Evolutionary conservation across 768 basidiomycete genomes (phyloP).

Genomic region (Tricholoma flavovirens): DNA sequence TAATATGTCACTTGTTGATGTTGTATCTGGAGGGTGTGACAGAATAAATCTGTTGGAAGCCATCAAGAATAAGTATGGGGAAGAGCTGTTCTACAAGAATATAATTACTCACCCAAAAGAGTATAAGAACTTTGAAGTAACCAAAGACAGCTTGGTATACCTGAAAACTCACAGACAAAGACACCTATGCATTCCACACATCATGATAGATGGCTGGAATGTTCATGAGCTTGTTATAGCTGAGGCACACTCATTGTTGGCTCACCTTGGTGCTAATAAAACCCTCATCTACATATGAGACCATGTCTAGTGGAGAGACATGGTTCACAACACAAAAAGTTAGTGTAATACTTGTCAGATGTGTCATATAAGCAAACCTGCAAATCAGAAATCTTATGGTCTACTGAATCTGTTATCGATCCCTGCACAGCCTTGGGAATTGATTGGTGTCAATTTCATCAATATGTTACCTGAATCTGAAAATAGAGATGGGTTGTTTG

Average conservation of each 20-base stretch:
- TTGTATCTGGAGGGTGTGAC: slow-evolving; percentile 1
- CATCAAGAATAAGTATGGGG: slow-evolving; percentile 9
- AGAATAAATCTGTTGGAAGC: slow-evolving; percentile 2
- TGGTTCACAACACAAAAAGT: too few relatives aligned
- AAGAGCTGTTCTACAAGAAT: slow-evolving; percentile 10
- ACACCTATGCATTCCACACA: too few relatives aligned
- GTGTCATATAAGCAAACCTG: too few relatives aligned
- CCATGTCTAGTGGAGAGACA: slow-evolving; percentile 1
- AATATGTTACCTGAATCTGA: slow-evolving; percentile 14
- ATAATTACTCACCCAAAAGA: neutral
- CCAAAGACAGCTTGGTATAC: too few relatives aligned
- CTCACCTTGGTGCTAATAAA: too few relatives aligned
- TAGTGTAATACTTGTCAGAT: too few relatives aligned
- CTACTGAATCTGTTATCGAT: neutral
- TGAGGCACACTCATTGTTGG: too few relatives aligned
- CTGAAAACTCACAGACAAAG: too few relatives aligned
- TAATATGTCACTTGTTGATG: neutral
- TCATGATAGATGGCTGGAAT: too few relatives aligned
- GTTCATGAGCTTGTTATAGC: too few relatives aligned
- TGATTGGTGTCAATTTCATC: slow-evolving; percentile 11
- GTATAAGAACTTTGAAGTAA: too few relatives aligned
- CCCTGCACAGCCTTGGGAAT: slow-evolving; percentile 9
- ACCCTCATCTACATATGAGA: neutral
- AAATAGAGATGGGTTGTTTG: slow-evolving; percentile 8
- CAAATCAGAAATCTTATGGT: too few relatives aligned